Conservation (phyloP, 129 eudicot genomes). For the Calendula officinalis region DNA sequence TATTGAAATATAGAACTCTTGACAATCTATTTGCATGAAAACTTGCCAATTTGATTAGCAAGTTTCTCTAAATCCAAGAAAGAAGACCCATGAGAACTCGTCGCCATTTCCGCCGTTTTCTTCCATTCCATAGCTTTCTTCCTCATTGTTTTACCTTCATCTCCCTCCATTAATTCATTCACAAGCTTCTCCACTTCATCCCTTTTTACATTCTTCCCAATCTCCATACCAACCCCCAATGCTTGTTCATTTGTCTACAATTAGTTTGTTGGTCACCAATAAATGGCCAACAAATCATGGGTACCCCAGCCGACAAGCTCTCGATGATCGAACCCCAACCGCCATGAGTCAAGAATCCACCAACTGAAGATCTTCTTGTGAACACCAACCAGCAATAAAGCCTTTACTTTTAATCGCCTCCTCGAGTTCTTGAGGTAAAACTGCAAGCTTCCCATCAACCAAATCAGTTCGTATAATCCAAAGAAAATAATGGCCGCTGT, state of each 20-base stretch:
- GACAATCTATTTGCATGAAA: too few species aligned
- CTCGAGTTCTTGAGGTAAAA: constrained; percentile 34
- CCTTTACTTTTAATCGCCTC: constrained; percentile 35
- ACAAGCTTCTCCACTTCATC: constrained; percentile 15
- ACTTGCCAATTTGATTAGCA: too few species aligned
- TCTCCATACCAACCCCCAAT: constrained; percentile 20
- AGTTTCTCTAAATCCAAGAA: not conserved
- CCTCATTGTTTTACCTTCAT: not conserved
- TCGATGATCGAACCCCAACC: constrained; percentile 62
- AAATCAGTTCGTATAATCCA: constrained; percentile 55
- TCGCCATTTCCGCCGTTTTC: not conserved
- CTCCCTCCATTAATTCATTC: not conserved
- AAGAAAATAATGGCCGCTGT: constrained; percentile 40
- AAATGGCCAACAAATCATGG: constrained; percentile 56
- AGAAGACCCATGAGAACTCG: not conserved
- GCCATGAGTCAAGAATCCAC: constrained; percentile 53
- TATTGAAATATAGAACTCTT: too few species aligned
- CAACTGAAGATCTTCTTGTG: constrained; percentile 47
- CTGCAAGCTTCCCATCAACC: constrained; percentile 31
- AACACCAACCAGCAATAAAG: constrained; percentile 53
- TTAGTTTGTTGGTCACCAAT: constrained; percentile 4
- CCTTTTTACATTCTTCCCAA: not conserved
- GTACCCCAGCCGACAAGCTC: constrained; percentile 47
- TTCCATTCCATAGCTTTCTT: constrained; percentile 12
- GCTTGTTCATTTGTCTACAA: not conserved